Percentiles rank a stretch among this genome's conserved stretches.
Conservation (phyloP, 2,329 filamentous ascomycete species). For the Teratosphaeria gauchensis region DNA sequence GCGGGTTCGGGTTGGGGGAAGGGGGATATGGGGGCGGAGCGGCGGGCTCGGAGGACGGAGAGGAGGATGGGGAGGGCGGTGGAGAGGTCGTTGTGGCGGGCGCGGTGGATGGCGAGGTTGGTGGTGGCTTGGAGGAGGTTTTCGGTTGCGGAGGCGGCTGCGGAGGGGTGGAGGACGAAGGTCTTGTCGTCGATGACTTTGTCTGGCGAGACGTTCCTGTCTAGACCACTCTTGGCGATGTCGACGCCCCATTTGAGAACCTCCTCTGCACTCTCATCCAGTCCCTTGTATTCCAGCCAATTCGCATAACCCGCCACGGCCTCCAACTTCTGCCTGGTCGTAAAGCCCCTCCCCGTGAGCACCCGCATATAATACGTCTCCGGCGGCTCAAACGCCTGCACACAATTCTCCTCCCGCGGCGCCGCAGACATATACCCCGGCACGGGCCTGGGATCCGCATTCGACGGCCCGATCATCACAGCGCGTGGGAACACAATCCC, state of each 20-base stretch:
- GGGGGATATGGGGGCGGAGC: constrained; percentile 42
- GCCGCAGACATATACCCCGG: constrained; percentile 53
- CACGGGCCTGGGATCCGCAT: constrained; percentile 67
- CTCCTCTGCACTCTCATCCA: constrained; percentile 55
- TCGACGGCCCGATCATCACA: constrained; percentile 71
- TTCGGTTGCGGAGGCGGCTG: constrained; percentile 46
- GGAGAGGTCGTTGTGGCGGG: constrained; percentile 55
- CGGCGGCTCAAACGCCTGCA: constrained; percentile 57
- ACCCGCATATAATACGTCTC: constrained; percentile 75
- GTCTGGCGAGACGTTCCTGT: constrained; percentile 14
- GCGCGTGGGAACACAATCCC: constrained; percentile 60
- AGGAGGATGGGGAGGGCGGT: constrained; percentile 74
- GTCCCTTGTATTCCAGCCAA: constrained; percentile 70
- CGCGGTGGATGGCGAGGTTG: constrained; percentile 68
- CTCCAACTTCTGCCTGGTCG: constrained; percentile 65
- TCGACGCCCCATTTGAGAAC: constrained; percentile 69
- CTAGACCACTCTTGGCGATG: constrained; percentile 54
- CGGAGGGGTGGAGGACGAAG: constrained; percentile 41
- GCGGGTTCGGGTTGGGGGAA: constrained; percentile 16
- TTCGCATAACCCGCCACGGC: constrained; percentile 75
- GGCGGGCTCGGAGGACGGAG: constrained; percentile 70
- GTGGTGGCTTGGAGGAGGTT: constrained; percentile 72
- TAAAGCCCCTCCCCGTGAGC: constrained; percentile 70
- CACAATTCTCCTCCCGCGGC: constrained; percentile 67
- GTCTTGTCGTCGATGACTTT: constrained; percentile 52